phyloP scores from a whole-genome alignment of 2,329 filamentous ascomycete species.

The Annulohypoxylon truncatum region DNA sequence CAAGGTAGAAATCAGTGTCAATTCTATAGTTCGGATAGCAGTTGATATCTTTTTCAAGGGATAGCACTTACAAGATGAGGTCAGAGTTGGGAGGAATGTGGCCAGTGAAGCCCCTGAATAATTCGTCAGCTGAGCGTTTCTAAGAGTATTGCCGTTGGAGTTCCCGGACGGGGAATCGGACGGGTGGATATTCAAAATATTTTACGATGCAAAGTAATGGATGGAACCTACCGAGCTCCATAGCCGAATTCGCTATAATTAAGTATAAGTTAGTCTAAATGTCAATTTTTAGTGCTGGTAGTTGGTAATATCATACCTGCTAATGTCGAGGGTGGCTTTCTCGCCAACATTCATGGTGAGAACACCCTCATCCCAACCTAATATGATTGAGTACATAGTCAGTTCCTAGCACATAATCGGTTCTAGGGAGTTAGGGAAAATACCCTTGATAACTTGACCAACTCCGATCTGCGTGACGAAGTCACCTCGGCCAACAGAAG shows the following conservation, averaged over 20 bases:
- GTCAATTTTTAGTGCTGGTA: background rate
- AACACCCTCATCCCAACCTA: constrained; percentile 89
- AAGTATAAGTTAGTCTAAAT: constrained; percentile 33
- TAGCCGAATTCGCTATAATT: constrained; percentile 49
- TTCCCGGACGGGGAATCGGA: background rate
- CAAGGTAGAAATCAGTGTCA: constrained; percentile 14
- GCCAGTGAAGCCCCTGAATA: constrained; percentile 43
- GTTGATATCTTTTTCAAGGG: background rate
- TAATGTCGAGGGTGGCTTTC: constrained; percentile 86
- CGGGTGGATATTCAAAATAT: constrained; percentile 13
- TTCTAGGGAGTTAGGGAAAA: constrained; percentile 8
- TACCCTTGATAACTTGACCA: constrained; percentile 88
- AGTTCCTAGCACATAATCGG: constrained; percentile 13
- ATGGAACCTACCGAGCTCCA: constrained; percentile 48
- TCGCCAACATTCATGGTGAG: constrained; percentile 88
- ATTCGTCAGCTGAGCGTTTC: constrained; percentile 26
- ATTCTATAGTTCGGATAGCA: background rate
- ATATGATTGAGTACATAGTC: constrained; percentile 18
- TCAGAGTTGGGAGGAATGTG: constrained; percentile 50
- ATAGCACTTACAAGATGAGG: constrained; percentile 50
- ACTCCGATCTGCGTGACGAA: constrained; percentile 84
- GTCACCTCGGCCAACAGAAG: constrained; percentile 79
- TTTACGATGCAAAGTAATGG: background rate
- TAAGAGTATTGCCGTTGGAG: constrained; percentile 6
- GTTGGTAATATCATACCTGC: constrained; percentile 63